A percentile compares a stretch with the other conserved stretches of the same genome.
phyloP scores from a whole-genome alignment of 78 protist genomes.

The Carpediemonas membranifera region DNA sequence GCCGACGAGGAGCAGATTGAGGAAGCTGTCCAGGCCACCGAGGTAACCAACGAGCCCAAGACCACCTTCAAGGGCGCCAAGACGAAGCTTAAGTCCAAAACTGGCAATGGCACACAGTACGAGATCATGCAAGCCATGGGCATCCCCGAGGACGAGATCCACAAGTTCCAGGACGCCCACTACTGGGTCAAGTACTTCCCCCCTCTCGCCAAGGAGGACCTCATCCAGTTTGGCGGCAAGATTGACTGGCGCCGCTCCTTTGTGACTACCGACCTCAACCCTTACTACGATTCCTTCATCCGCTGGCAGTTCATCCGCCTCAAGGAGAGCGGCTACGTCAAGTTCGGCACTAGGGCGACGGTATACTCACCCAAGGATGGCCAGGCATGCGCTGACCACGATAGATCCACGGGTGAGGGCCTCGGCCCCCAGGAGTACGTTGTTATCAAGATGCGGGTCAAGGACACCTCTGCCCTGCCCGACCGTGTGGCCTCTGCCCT shows the following conservation, averaged over 20 bases:
- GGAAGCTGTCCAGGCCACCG: neutral
- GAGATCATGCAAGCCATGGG: slow-evolving; percentile 73
- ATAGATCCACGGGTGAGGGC: slow-evolving; percentile 40
- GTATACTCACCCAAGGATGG: slow-evolving; percentile 84
- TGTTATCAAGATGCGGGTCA: slow-evolving; percentile 69
- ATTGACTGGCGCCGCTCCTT: slow-evolving; percentile 97
- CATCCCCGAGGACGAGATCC: slow-evolving; percentile 78
- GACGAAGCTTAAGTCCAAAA: slow-evolving; percentile 67
- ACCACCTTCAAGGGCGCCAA: slow-evolving; percentile 25
- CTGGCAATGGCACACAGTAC: slow-evolving; percentile 67
- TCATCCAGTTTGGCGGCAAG: slow-evolving; percentile 62
- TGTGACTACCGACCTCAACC: slow-evolving; percentile 95
- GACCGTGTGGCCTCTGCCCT: neutral
- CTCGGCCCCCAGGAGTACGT: slow-evolving; percentile 79
- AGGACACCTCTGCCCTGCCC: slow-evolving; percentile 21
- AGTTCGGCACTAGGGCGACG: slow-evolving; percentile 52
- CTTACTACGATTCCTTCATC: slow-evolving; percentile 93
- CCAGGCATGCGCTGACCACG: slow-evolving; percentile 99
- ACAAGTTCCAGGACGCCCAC: slow-evolving; percentile 74
- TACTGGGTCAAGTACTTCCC: slow-evolving; percentile 96
- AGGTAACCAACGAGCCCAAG: neutral
- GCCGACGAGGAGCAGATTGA: slow-evolving; percentile 4
- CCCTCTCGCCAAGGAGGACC: slow-evolving; percentile 73
- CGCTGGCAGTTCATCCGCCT: slow-evolving; percentile 92
- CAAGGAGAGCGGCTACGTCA: slow-evolving; percentile 44